Percentiles rank a stretch among this genome's conserved stretches.
Conservation (phyloP, 2,329 filamentous ascomycete species). For the Chrysosporium queenslandicum region DNA sequence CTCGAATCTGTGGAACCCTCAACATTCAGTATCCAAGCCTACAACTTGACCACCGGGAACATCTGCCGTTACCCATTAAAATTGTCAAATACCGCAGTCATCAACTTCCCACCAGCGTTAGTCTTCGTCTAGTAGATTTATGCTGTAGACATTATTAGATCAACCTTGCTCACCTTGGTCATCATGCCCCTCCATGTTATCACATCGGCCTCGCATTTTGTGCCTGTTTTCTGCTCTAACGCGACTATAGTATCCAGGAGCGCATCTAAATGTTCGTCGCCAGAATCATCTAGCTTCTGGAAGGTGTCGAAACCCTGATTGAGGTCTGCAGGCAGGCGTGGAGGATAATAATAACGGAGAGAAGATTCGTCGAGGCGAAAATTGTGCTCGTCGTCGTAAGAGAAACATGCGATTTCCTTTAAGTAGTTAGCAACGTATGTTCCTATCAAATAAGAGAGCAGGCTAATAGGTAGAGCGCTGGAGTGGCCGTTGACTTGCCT, state of each 20-base stretch:
- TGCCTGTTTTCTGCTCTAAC: slow-evolving; percentile 58
- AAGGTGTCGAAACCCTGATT: slow-evolving; percentile 75
- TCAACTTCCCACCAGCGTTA: slow-evolving; percentile 48
- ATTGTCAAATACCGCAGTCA: slow-evolving; percentile 54
- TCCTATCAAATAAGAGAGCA: too few species aligned
- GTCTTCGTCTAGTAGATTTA: not conserved
- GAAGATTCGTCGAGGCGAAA: slow-evolving; percentile 69
- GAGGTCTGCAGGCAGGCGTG: slow-evolving; percentile 59
- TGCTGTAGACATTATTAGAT: not conserved
- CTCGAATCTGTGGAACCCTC: slow-evolving; percentile 57
- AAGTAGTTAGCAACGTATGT: not conserved
- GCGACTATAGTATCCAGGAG: slow-evolving; percentile 65
- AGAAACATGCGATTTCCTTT: slow-evolving; percentile 86
- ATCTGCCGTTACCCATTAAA: slow-evolving; percentile 57
- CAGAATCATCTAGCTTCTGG: slow-evolving; percentile 66
- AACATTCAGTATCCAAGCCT: not conserved
- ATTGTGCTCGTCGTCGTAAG: slow-evolving; percentile 73
- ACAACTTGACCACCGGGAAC: slow-evolving; percentile 11
- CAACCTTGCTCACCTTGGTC: slow-evolving; percentile 62
- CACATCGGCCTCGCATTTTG: slow-evolving; percentile 63
- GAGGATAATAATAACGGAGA: slow-evolving; percentile 79
- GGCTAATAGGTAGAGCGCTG: not conserved
- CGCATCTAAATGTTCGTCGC: slow-evolving; percentile 80
- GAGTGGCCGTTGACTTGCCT: slow-evolving; percentile 40
- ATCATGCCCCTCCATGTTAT: slow-evolving; percentile 97